Evolutionary conservation across 306 rosid species (phyloP).

Genomic region (Quercus robur): DNA sequence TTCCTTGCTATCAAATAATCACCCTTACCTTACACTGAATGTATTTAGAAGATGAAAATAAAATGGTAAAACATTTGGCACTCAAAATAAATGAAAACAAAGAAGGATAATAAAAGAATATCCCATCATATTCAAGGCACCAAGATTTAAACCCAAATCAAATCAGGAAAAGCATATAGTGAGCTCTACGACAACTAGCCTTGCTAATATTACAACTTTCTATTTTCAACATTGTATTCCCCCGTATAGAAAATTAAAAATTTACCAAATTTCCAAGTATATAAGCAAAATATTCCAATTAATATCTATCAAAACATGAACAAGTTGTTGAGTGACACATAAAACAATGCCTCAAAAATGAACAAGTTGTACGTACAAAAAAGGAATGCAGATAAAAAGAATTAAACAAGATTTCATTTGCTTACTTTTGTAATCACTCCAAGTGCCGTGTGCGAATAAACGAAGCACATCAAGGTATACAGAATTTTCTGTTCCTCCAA

Average conservation of each 20-base stretch:
- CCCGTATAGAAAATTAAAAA: background rate
- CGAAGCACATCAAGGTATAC: slow-evolving; percentile 70
- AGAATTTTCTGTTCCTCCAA: slow-evolving; percentile 62
- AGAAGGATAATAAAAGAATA: background rate
- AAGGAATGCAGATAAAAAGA: background rate
- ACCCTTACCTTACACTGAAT: too few relatives aligned
- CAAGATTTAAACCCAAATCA: background rate
- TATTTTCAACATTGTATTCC: background rate
- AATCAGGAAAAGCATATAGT: background rate
- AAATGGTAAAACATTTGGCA: too few relatives aligned
- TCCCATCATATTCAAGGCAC: background rate
- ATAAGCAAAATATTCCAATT: background rate
- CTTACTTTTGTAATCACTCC: slow-evolving; percentile 94
- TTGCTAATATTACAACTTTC: background rate
- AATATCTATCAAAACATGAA: background rate
- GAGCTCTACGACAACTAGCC: background rate
- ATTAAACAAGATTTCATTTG: background rate
- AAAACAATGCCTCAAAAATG: background rate
- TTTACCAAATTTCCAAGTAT: too few relatives aligned
- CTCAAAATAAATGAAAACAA: background rate
- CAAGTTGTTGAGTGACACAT: background rate
- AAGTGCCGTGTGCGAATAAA: slow-evolving; percentile 86
- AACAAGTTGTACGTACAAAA: background rate
- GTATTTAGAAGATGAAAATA: too few relatives aligned
- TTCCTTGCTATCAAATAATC: too few relatives aligned